These are phyloP conservation scores for Wickerhamomyces sydowiorum DNA, from an alignment of 805 yeast species.

Conservation along the genomic window DNA sequence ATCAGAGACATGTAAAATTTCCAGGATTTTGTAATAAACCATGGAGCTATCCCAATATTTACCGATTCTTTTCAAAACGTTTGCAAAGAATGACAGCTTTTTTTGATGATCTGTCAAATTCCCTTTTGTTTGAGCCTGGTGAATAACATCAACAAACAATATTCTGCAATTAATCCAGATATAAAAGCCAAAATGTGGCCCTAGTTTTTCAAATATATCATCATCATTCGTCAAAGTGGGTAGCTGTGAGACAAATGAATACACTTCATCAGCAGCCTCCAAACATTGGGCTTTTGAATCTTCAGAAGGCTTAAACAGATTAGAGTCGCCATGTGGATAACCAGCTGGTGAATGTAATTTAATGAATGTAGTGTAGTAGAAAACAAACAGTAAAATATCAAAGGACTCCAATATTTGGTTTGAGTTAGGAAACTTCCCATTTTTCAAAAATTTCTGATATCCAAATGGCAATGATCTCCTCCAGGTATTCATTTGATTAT, in stretches of 20 bases:
- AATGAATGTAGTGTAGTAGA: conserved; percentile 15
- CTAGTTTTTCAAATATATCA: conserved; percentile 16
- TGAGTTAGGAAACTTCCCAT: conserved; percentile 3
- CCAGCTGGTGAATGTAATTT: conserved; percentile 19
- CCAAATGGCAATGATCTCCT: conserved; percentile 11
- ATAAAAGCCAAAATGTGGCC: conserved; percentile 28
- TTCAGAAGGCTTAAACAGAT: conserved; percentile 14
- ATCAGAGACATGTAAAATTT: conserved; percentile 20
- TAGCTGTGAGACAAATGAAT: conserved; percentile 10
- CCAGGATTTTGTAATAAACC: conserved; percentile 23
- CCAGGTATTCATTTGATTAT: conserved; percentile 15
- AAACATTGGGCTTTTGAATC: conserved; percentile 17
- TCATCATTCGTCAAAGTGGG: conserved; percentile 8
- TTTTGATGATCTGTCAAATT: conserved; percentile 6
- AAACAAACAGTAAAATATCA: conserved; percentile 17
- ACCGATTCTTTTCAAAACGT: conserved; percentile 18
- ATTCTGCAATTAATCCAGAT: conserved; percentile 29
- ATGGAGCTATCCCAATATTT: conserved; percentile 23
- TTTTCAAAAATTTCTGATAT: conserved; percentile 8
- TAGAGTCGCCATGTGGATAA: conserved; percentile 20
- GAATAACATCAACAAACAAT: conserved; percentile 24
- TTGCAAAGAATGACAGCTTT: conserved; percentile 10
- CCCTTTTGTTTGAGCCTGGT: conserved; percentile 3
- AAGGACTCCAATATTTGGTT: conserved; percentile 6
- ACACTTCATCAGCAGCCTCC: conserved; percentile 15